Evolutionary conservation across 768 basidiomycete species (phyloP).

Genomic region (Boletus sp.): DNA sequence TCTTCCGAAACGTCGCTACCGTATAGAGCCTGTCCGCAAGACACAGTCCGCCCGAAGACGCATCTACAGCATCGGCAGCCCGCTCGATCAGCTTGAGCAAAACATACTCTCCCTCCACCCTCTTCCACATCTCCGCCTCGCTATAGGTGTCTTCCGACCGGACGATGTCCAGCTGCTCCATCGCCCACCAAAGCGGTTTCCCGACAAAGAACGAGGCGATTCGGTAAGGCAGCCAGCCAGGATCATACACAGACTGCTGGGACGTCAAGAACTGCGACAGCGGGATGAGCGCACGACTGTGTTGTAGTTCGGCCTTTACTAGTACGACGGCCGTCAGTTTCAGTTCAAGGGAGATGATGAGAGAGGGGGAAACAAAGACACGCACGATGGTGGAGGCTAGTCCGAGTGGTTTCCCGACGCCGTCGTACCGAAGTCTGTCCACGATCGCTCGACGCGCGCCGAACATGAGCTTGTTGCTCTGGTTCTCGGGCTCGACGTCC

Average conservation of each 20-base stretch:
- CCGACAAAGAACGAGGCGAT: constrained; percentile 70
- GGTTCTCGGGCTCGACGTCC: constrained; percentile 11
- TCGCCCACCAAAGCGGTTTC: constrained; percentile 83
- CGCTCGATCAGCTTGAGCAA: constrained; percentile 59
- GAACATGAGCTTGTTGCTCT: constrained; percentile 55
- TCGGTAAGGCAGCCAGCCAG: constrained; percentile 66
- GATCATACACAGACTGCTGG: constrained; percentile 60
- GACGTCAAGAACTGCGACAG: constrained; percentile 53
- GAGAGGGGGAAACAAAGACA: constrained; percentile 18
- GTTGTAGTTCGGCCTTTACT: constrained; percentile 67
- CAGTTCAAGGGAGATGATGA: not conserved
- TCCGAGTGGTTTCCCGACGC: constrained; percentile 72
- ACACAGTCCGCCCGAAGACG: constrained; percentile 40
- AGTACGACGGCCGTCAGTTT: constrained; percentile 37
- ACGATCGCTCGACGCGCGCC: constrained; percentile 51
- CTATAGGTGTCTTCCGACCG: constrained; percentile 53
- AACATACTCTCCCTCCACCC: constrained; percentile 71
- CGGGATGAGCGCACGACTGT: constrained; percentile 43
- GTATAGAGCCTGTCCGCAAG: constrained; percentile 62
- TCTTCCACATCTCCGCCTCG: constrained; percentile 48
- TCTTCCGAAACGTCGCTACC: constrained; percentile 53
- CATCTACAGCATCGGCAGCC: constrained; percentile 56
- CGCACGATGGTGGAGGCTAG: constrained; percentile 73
- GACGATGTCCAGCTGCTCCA: constrained; percentile 73
- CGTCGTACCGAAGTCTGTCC: constrained; percentile 60